A percentile compares a stretch with the other conserved stretches of the same genome.
phyloP scores from a whole-genome alignment of 73 alveolate genomes.

The Uronychia binucleata region DNA sequence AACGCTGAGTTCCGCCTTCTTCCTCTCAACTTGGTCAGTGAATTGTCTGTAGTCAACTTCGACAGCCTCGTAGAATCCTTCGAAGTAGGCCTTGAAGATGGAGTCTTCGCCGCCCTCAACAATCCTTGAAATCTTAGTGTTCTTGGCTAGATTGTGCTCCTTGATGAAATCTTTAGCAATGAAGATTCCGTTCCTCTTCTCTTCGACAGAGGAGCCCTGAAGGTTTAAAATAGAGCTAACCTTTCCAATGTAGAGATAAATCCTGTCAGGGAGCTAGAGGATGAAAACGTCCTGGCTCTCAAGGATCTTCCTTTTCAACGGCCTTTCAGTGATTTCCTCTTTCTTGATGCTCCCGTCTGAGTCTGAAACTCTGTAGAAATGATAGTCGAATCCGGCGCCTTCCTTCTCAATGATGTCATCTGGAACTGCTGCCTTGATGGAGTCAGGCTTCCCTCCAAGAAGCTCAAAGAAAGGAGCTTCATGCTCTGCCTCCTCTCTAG shows the following conservation, averaged over 20 bases:
- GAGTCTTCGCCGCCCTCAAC: slow-evolving; percentile 61
- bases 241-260: slow-evolving; percentile 64
- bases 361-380: slow-evolving; percentile 38
- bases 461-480: slow-evolving; percentile 56
- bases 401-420: slow-evolving; percentile 51
- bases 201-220: slow-evolving; percentile 48
- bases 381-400: slow-evolving; percentile 10
- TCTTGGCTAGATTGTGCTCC: slow-evolving; percentile 26
- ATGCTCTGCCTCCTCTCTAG: slow-evolving; percentile 48
- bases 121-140: slow-evolving; percentile 36
- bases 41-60: slow-evolving; percentile 5
- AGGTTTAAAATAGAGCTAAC: no score
- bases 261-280: slow-evolving; percentile 31
- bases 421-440: slow-evolving; percentile 43
- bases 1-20: slow-evolving; percentile 11
- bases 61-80: slow-evolving; percentile 38
- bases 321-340: slow-evolving; percentile 59
- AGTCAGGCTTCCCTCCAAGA: slow-evolving; percentile 65
- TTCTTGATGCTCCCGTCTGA: slow-evolving; percentile 24
- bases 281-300: slow-evolving; percentile 59
- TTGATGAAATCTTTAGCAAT: slow-evolving; percentile 51
- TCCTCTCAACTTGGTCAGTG: slow-evolving; percentile 9
- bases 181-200: slow-evolving; percentile 43
- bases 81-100: slow-evolving; percentile 59
- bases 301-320: slow-evolving; percentile 41